Evolutionary conservation across 192 early-diverging fungal genomes (phyloP).

Genomic region (Phlyctochytrium planicorne): DNA sequence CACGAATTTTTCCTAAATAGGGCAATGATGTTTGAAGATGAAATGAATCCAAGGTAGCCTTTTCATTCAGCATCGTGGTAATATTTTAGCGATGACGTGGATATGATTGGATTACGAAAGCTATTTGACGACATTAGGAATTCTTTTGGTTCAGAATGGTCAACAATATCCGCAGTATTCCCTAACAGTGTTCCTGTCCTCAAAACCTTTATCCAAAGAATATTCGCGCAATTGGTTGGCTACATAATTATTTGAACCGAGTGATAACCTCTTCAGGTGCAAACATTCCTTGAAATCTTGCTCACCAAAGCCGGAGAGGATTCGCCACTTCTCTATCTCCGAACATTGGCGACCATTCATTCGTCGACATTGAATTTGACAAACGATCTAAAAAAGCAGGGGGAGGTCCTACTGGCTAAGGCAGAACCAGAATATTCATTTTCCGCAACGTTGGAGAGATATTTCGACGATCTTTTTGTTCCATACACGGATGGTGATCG

Average conservation of each 20-base stretch:
- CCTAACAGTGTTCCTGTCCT: constrained; percentile 87
- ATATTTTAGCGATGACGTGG: background rate
- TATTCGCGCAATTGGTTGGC: constrained; percentile 92
- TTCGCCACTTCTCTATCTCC: constrained; percentile 78
- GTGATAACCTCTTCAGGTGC: constrained; percentile 58
- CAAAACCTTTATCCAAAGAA: constrained; percentile 89
- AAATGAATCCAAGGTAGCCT: no score
- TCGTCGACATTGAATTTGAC: constrained; percentile 71
- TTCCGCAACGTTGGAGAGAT: constrained; percentile 77
- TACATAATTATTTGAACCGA: background rate
- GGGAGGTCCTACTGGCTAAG: constrained; percentile 53
- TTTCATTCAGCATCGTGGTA: no score
- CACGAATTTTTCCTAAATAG: constrained; percentile 92
- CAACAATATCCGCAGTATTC: constrained; percentile 90
- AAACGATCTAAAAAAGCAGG: constrained; percentile 76
- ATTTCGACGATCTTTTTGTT: constrained; percentile 92
- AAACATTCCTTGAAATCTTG: constrained; percentile 83
- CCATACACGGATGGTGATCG: constrained; percentile 88
- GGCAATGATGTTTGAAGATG: constrained; percentile 26
- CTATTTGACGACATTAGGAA: constrained; percentile 84
- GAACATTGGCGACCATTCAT: constrained; percentile 71
- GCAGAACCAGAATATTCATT: constrained; percentile 53
- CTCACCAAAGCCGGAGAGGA: constrained; percentile 66
- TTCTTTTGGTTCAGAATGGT: constrained; percentile 84
- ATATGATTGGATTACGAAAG: background rate